Percentiles rank a stretch among this genome's conserved stretches.
Conservation (phyloP, 306 rosid species). For the Cotoneaster glaucophyllus region DNA sequence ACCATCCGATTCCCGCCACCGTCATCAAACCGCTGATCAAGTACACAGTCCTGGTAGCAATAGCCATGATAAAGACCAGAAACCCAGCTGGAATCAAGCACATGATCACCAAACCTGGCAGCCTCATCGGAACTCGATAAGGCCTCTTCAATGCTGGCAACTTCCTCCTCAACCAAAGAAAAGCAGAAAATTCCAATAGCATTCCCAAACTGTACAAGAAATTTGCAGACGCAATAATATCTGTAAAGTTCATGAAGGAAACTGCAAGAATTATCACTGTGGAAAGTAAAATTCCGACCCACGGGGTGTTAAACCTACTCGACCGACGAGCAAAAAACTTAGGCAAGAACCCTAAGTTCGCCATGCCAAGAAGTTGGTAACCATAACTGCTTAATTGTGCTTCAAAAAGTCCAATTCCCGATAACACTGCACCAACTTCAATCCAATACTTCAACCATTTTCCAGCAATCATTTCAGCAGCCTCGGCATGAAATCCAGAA, state of each 20-base stretch:
- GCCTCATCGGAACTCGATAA: slow-evolving; percentile 14
- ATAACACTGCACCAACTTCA: slow-evolving; percentile 27
- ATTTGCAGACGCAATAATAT: slow-evolving; percentile 25
- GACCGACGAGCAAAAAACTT: slow-evolving; percentile 12
- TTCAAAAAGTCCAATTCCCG: slow-evolving; percentile 27
- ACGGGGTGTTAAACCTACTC: slow-evolving; percentile 17
- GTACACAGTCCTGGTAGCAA: slow-evolving; percentile 20
- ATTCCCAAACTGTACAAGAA: slow-evolving; percentile 34
- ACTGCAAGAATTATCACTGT: slow-evolving; percentile 9
- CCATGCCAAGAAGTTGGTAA: slow-evolving; percentile 28
- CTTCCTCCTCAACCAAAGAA: slow-evolving; percentile 29
- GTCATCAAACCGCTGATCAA: slow-evolving; percentile 22
- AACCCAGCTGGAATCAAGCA: slow-evolving; percentile 28
- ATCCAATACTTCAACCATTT: slow-evolving; percentile 28
- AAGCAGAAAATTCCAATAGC: slow-evolving; percentile 26
- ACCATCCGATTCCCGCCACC: slow-evolving; percentile 21
- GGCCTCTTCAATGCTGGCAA: slow-evolving; percentile 22
- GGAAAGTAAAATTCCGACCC: slow-evolving; percentile 22
- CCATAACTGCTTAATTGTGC: slow-evolving; percentile 26
- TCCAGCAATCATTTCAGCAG: slow-evolving; percentile 23
- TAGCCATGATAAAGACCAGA: slow-evolving; percentile 23
- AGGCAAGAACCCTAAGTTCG: slow-evolving; percentile 25
- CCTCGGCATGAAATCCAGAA: slow-evolving; percentile 30
- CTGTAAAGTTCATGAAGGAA: slow-evolving; percentile 20
- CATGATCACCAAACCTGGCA: slow-evolving; percentile 20